phyloP scores from a whole-genome alignment of 1,284 basidiomycete species.

The Leccinum subrobustum region DNA sequence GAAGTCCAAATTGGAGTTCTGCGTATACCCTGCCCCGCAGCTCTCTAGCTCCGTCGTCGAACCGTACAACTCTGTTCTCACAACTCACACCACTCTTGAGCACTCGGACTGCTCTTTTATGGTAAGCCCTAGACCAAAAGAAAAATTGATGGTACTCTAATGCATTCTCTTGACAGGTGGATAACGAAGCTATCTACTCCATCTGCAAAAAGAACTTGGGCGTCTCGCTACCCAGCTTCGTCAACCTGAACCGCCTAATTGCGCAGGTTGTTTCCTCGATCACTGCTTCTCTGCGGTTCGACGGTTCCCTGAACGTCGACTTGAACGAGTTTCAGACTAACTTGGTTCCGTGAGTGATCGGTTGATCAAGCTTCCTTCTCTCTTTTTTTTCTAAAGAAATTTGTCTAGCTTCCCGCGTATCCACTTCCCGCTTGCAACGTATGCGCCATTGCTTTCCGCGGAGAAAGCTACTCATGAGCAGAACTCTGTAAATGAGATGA shows the following conservation, averaged over 20 bases:
- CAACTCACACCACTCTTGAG: constrained; percentile 98
- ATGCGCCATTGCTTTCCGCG: constrained; percentile 90
- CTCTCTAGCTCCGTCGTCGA: constrained; percentile 97
- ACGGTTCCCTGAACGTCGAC: constrained; percentile 97
- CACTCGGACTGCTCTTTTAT: constrained; percentile 99
- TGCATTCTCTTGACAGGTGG: constrained; percentile 54
- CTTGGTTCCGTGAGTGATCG: constrained; percentile 78
- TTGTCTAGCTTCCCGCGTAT: constrained; percentile 86
- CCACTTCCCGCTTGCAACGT: constrained; percentile 97
- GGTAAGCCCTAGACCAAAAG: constrained; percentile 43
- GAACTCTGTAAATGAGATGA: constrained; percentile 98
- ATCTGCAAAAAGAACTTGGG: constrained; percentile 97
- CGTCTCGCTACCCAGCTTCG: constrained; percentile 86
- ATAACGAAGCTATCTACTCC: constrained; percentile 98
- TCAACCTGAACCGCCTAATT: constrained; percentile 95
- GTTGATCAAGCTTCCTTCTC: neutral
- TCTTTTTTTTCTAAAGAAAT: constrained; percentile 5
- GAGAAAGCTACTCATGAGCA: constrained; percentile 93
- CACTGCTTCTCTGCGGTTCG: constrained; percentile 96
- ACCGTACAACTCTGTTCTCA: constrained; percentile 98
- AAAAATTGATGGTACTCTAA: constrained; percentile 2
- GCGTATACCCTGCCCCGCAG: constrained; percentile 94
- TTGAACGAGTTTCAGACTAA: constrained; percentile 99
- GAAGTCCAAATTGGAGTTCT: constrained; percentile 99
- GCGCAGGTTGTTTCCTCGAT: constrained; percentile 98